Evolutionary conservation across 1,284 basidiomycete species (phyloP), one percentile per base, ranked within the genome.

Genomic region (Tilletia caries): DNA sequence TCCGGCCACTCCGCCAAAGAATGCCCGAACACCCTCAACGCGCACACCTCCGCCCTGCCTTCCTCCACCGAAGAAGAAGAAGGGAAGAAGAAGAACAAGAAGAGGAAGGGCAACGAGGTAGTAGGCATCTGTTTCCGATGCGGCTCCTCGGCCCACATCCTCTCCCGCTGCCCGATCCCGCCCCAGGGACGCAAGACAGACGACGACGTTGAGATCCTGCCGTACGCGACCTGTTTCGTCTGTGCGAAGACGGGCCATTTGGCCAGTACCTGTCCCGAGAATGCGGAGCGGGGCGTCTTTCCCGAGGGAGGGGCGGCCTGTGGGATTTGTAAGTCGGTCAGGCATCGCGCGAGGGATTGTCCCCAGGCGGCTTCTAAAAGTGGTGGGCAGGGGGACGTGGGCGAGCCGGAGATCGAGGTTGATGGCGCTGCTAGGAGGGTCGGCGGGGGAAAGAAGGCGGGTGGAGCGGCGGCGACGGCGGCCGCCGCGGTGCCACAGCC

Each of bases 301-400:
- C 92, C 93, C 0, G 91, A 95, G 74, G 94, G 94, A 27, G 94
- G 94, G 2, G 88, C 86, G 70, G 94, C 93, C 81, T 97, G 94
- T 81, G 95, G 93, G 80, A 86, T 96, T 12, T 97, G 94, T 80
- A 88, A 89, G 2, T 88, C 91, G 66, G 93, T 90, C 2, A 88
- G 89, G 1, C 94, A 96, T 85, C 87, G 95, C 12, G 93, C 92
- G 0, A 91, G 89, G 77, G 89, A 95, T 83, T 97, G 94, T 81
- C 86, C 85, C 34, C 82, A 91, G 70, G 84, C 90, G 68, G 88
- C 87, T 78, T 85, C 87, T 80, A 89, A 50, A 41, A 73, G 20
- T 1, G 48, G 2, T 1, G 48, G 2, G 20, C 12, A n/a, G 3
- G 23, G 20, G 48, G 23, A 18, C 20, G 46, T 18, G 37, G 37